Evolutionary conservation across 352 stramenopile genomes (phyloP).

Genomic region (Phytophthora tentaculata): DNA sequence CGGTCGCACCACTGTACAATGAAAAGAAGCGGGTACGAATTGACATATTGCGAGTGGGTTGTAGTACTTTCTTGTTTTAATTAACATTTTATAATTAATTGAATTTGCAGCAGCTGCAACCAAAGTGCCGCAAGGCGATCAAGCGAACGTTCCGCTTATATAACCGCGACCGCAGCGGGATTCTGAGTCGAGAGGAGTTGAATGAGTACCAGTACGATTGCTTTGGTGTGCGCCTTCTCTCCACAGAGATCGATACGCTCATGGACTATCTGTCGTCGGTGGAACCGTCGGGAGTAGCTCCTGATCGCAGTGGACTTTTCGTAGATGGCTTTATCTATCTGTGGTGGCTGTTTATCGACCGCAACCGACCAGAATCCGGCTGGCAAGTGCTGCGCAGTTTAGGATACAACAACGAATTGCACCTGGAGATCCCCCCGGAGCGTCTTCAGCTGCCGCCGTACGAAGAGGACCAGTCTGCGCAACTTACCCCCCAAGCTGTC

Average conservation of each 20-base stretch:
- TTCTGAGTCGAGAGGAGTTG: conserved; percentile 86
- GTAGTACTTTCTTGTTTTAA: not conserved
- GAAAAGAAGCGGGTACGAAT: conserved; percentile 74
- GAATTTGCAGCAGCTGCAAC: conserved; percentile 70
- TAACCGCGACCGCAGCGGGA: conserved; percentile 79
- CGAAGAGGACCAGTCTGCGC: conserved; percentile 80
- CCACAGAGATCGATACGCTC: conserved; percentile 86
- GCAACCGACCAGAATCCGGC: conserved; percentile 87
- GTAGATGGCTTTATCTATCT: conserved; percentile 86
- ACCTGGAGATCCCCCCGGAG: conserved; percentile 78
- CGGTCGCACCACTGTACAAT: conserved; percentile 88
- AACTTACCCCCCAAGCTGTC: conserved; percentile 70
- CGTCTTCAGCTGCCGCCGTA: conserved; percentile 56
- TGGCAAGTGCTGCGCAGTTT: conserved; percentile 87
- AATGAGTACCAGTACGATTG: conserved; percentile 91
- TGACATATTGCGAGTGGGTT: not conserved
- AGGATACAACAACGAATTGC: conserved; percentile 83
- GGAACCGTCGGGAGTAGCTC: conserved; percentile 68
- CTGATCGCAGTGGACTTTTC: conserved; percentile 69
- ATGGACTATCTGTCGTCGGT: conserved; percentile 80
- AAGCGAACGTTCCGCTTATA: conserved; percentile 90
- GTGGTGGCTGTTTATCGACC: conserved; percentile 90
- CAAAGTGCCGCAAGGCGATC: conserved; percentile 85
- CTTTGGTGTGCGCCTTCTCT: conserved; percentile 83
- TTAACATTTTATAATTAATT: not conserved